Base-by-base conservation (phyloP, 2,329 filamentous ascomycete genomes). In the Epichloe bromicola region DNA sequence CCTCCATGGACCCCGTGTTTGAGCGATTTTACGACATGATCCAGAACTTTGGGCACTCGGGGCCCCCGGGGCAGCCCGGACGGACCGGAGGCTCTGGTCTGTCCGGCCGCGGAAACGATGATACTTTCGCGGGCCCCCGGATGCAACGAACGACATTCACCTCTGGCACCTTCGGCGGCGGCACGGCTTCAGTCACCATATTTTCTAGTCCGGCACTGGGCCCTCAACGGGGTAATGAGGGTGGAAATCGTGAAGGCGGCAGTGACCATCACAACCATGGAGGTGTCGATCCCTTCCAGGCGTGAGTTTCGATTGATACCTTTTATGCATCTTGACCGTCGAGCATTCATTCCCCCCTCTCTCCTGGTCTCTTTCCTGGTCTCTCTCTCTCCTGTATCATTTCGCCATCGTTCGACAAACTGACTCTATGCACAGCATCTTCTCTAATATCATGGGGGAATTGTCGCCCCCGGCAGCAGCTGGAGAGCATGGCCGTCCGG, bases 161-260 rank as follows among this genome's bases (percentile, higher is more conserved):
- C 54, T 54, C 68, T 50, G 64, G 65, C 46, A 56, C 67, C 48
- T 55, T 69, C 56, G 64, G 65, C 10, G 65, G 65, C n/a, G 69
- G 71, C 7, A 66, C 69, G 14, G 70, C 74, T 3, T 75, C 69
- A 34, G 69, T 78, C 51, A 78, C 74, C 12, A 72, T 77, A 49
- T 69, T 71, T 36, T 69, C 70, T 20, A 67, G 65, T 15, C 63
- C 70, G 26, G 51, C 65, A 7, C 54, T 62, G 39, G 50, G 53
- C 39, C 41, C 49, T 51, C 51, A 51, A 11, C 50, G 10, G 19
- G n/a, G 14, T 12, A 12, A 43, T 10, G 15, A 23, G 23, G 42
- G 44, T 37, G 38, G 12, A 41, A 15, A 15, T 39, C n/a, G 5
- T 19, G 33, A 34, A 26, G 48, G 48, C 39, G 49, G 43, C 37